Percentiles rank a stretch among this genome's conserved stretches.
Evolutionary conservation across 352 stramenopile genomes (phyloP).

Genomic region (Globisporangium nagaii): DNA sequence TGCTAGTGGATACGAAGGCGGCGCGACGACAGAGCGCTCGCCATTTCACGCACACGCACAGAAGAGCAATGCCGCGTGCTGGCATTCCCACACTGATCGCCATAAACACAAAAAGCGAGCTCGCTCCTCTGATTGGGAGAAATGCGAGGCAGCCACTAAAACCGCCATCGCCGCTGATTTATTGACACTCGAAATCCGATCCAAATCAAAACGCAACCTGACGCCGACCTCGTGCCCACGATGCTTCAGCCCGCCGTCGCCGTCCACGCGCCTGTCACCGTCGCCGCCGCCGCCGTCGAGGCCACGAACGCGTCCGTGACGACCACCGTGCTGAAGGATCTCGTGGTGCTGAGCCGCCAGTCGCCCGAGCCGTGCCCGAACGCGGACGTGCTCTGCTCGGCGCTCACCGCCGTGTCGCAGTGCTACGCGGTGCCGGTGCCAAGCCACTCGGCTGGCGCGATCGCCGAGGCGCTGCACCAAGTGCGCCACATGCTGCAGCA

Average conservation of each 20-base stretch:
- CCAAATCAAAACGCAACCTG: too few relatives aligned
- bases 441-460: conserved; percentile 24
- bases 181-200: too few relatives aligned
- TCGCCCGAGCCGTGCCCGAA: conserved; percentile 14
- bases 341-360: conserved; percentile 6
- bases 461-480: conserved; percentile 31
- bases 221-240: too few relatives aligned
- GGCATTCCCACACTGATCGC: too few relatives aligned
- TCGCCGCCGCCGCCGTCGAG: neutral
- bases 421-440: conserved; percentile 43
- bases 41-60: too few relatives aligned
- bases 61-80: too few relatives aligned
- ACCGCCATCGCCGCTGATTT: too few relatives aligned
- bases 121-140: too few relatives aligned
- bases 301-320: conserved; percentile 6
- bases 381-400: conserved; percentile 26
- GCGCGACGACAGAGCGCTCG: too few relatives aligned
- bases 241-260: neutral
- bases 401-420: conserved; percentile 35
- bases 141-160: too few relatives aligned
- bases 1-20: too few relatives aligned
- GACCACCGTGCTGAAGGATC: conserved; percentile 9
- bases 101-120: too few relatives aligned
- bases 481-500: conserved; percentile 35
- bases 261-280: neutral